Evolutionary conservation across 2,329 filamentous ascomycete species (phyloP).

Genomic region (Nemania bipapillata): DNA sequence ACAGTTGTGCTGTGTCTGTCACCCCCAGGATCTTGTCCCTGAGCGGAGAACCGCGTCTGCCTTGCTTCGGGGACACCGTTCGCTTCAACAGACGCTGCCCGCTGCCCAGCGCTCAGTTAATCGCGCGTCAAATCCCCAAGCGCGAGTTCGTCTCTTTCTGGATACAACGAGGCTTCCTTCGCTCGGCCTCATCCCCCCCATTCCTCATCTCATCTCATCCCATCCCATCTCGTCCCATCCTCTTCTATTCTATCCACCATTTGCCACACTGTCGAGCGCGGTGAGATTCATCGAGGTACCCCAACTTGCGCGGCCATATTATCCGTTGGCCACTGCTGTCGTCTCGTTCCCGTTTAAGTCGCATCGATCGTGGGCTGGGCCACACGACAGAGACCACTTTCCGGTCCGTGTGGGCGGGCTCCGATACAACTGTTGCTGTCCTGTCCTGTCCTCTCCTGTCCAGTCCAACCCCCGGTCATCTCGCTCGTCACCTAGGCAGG

Average conservation of each 20-base stretch:
- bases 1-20: conserved; percentile 11
- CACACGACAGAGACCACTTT: conserved; percentile 38
- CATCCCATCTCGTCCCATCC: neutral
- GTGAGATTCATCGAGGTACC: neutral
- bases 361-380: conserved; percentile 46
- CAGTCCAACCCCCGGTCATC: conserved; percentile 35
- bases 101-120: conserved; percentile 51
- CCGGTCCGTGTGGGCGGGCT: conserved; percentile 36
- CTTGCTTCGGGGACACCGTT: conserved; percentile 40
- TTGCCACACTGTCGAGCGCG: conserved; percentile 21
- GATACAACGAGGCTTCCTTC: conserved; percentile 26
- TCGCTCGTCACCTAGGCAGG: conserved; percentile 33
- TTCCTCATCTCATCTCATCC: no score
- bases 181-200: conserved; percentile 10
- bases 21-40: conserved; percentile 23
- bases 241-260: conserved; percentile 5
- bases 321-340: conserved; percentile 14
- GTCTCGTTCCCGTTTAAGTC: conserved; percentile 27
- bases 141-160: conserved; percentile 48
- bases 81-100: conserved; percentile 54
- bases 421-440: conserved; percentile 35
- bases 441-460: conserved; percentile 11
- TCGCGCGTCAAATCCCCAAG: conserved; percentile 60
- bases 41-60: conserved; percentile 34
- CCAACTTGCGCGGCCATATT: conserved; percentile 14